These are phyloP conservation scores for Aspergillus cejpii DNA, from an alignment of 2,329 filamentous ascomycete species.

Conservation along the genomic window DNA sequence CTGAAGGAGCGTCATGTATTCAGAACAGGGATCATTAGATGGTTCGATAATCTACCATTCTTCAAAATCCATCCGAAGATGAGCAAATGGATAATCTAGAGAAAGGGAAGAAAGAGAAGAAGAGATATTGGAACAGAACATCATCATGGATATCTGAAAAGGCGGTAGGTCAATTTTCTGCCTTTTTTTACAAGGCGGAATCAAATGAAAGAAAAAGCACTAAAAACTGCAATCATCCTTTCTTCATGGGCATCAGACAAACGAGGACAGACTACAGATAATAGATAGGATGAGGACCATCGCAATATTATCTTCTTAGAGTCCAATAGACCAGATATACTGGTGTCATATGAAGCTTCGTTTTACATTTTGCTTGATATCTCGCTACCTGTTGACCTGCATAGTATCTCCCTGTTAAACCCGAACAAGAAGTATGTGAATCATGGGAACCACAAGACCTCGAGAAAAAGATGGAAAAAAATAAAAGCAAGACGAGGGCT, in stretches of 20 bases:
- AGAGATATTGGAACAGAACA: background rate
- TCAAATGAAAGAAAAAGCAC: background rate
- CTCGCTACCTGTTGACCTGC: background rate
- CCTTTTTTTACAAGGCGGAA: background rate
- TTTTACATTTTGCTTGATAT: background rate
- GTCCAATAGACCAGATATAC: background rate
- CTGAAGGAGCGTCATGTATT: constrained; percentile 20
- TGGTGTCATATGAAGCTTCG: background rate
- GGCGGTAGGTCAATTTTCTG: constrained; percentile 15
- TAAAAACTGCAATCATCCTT: constrained; percentile 3
- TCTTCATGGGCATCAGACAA: no score
- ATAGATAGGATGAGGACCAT: background rate
- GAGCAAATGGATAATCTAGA: background rate
- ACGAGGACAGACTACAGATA: background rate
- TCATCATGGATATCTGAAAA: constrained; percentile 9
- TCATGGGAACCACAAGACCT: background rate
- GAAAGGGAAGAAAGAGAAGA: background rate
- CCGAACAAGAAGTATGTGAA: constrained; percentile 1
- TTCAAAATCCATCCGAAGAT: background rate
- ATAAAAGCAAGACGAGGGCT: constrained; percentile 4
- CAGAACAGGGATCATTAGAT: constrained; percentile 8
- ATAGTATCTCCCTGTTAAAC: constrained; percentile 1
- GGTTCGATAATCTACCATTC: background rate
- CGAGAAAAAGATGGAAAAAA: constrained; percentile 10
- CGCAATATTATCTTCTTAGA: background rate